phyloP scores from a whole-genome alignment of 768 basidiomycete species.

The Wakefieldia striispora region DNA sequence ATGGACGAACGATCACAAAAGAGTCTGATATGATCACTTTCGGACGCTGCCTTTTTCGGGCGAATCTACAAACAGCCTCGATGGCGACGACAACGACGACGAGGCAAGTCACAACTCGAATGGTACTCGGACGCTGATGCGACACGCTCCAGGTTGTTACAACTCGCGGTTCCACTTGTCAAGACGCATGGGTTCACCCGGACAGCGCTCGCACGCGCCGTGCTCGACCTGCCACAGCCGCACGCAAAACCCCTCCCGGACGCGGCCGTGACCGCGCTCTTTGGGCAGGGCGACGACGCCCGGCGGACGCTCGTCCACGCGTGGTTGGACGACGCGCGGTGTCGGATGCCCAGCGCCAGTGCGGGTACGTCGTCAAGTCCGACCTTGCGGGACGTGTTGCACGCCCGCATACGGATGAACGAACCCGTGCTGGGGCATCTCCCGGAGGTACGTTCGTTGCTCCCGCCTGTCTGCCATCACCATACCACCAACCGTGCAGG shows the following conservation, averaged over 20 bases:
- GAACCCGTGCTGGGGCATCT: slow-evolving; percentile 62
- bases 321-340: slow-evolving; percentile 69
- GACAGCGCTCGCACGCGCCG: slow-evolving; percentile 63
- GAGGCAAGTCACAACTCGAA: slow-evolving; percentile 16
- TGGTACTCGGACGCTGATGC: too few species aligned
- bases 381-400: slow-evolving; percentile 51
- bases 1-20: too few species aligned
- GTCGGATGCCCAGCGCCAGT: slow-evolving; percentile 39
- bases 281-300: slow-evolving; percentile 68
- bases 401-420: slow-evolving; percentile 59
- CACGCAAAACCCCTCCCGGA: slow-evolving; percentile 66
- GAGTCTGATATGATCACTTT: too few species aligned
- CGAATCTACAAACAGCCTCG: not conserved
- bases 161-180: slow-evolving; percentile 63
- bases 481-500: too few species aligned
- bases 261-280: slow-evolving; percentile 66
- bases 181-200: slow-evolving; percentile 72
- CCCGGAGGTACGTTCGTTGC: slow-evolving; percentile 54
- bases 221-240: slow-evolving; percentile 46
- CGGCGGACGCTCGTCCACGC: slow-evolving; percentile 62
- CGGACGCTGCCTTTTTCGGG: slow-evolving; percentile 6
- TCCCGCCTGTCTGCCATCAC: not conserved
- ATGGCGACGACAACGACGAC: slow-evolving; percentile 5
- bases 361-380: too few species aligned
- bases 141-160: slow-evolving; percentile 39